phyloP scores from a whole-genome alignment of 768 basidiomycete species.

The Panus rudis region DNA sequence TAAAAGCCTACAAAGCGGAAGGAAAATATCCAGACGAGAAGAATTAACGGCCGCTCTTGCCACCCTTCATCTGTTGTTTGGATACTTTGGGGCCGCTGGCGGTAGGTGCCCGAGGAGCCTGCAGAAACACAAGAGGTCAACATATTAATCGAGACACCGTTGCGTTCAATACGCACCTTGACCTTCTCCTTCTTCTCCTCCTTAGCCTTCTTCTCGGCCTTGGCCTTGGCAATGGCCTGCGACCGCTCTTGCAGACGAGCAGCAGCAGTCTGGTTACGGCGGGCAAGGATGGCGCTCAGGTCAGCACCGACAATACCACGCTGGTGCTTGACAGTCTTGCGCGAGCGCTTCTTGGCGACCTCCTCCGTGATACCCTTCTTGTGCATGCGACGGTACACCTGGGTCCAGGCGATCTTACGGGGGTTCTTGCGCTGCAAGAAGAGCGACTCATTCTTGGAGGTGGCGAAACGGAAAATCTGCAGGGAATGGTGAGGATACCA shows the following conservation, averaged over 20 bases:
- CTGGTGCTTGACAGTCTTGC: conserved; percentile 95
- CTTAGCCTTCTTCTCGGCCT: conserved; percentile 96
- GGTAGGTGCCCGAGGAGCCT: conserved; percentile 42
- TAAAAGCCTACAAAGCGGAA: conserved; percentile 16
- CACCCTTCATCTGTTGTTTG: conserved; percentile 95
- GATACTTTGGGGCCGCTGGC: conserved; percentile 76
- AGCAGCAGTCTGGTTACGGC: conserved; percentile 86
- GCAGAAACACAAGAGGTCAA: conserved; percentile 31
- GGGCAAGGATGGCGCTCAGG: conserved; percentile 83
- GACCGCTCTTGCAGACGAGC: conserved; percentile 74
- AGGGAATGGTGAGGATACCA: neutral
- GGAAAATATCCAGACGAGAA: conserved; percentile 1
- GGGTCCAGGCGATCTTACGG: conserved; percentile 98
- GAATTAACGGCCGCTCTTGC: conserved; percentile 65
- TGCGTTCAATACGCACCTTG: conserved; percentile 43
- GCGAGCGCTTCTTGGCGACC: conserved; percentile 96
- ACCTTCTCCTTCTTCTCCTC: conserved; percentile 73
- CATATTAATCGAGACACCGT: neutral
- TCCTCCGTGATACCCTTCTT: conserved; percentile 99
- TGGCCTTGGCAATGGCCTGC: conserved; percentile 88
- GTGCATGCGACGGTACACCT: conserved; percentile 93
- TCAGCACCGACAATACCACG: conserved; percentile 98
- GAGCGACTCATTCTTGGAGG: conserved; percentile 90
- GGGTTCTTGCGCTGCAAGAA: conserved; percentile 99
- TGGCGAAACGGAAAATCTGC: conserved; percentile 92